phyloP scores from a whole-genome alignment of 371 early-diverging fungal genomes.

The Lichtheimia corymbifera region DNA sequence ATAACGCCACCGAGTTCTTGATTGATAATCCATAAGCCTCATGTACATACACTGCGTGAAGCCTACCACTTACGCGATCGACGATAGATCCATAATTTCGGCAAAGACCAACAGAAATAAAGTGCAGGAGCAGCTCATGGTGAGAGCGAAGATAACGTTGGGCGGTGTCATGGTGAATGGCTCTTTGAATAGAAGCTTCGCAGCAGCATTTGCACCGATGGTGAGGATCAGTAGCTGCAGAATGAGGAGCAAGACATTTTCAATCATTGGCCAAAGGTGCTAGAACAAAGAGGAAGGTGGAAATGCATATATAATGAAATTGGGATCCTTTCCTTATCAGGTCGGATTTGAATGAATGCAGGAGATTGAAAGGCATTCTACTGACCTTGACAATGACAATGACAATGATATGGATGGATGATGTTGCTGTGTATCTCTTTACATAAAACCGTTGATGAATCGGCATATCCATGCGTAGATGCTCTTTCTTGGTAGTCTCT shows the following conservation, averaged over 20 bases:
- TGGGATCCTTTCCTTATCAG: no score
- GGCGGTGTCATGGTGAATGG: constrained; percentile 6
- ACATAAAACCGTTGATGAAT: no score
- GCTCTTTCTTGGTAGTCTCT: no score
- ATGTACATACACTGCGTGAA: no score
- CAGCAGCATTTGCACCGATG: constrained; percentile 9
- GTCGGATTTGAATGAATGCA: no score
- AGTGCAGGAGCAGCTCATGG: constrained; percentile 76
- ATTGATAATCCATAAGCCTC: not conserved
- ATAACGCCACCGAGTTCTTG: constrained; percentile 68
- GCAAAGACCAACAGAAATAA: constrained; percentile 83
- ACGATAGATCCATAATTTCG: constrained; percentile 74
- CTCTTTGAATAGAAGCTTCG: constrained; percentile 5
- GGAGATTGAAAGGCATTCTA: no score
- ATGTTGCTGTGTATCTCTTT: no score
- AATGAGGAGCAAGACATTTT: constrained; percentile 9
- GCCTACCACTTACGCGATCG: constrained; percentile 55
- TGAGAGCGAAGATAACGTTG: constrained; percentile 73
- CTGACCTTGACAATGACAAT: no score
- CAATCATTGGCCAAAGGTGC: constrained; percentile 3
- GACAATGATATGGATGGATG: no score
- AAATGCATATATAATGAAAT: no score
- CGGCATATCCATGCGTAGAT: no score
- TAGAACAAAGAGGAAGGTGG: not conserved
- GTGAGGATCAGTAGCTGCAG: constrained; percentile 14